Conservation (phyloP, 306 rosid species). For the Rubus parviflorus region DNA sequence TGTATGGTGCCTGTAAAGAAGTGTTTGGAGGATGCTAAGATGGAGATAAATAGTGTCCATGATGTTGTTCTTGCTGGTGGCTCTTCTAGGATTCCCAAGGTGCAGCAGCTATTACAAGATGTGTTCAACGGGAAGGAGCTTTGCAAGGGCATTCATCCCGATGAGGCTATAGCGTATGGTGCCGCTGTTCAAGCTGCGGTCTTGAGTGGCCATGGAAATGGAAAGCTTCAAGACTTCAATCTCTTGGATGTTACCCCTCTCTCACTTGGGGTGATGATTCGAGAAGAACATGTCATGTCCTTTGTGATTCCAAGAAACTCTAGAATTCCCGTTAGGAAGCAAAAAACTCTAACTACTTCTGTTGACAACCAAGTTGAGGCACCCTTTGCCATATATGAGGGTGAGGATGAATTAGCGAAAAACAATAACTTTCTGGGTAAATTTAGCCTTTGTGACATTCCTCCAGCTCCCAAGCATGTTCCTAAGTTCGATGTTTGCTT, state of each 20-base stretch:
- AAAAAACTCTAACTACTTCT: no score
- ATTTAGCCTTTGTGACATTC: no score
- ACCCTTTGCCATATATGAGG: no score
- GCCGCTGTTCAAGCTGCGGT: conserved; percentile 7
- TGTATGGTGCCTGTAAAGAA: background rate
- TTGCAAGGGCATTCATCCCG: background rate
- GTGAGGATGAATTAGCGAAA: no score
- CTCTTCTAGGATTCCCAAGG: conserved; percentile 7
- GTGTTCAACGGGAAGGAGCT: background rate
- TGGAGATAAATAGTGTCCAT: background rate
- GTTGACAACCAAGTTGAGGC: no score
- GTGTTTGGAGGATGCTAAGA: conserved; percentile 5
- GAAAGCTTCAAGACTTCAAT: background rate
- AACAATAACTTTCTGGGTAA: no score
- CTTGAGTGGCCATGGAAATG: conserved; percentile 3
- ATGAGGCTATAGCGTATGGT: background rate
- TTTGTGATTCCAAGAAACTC: no score
- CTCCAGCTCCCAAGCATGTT: no score
- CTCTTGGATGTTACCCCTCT: background rate
- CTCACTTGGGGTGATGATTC: background rate
- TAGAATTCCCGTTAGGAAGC: no score
- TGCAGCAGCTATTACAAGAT: background rate
- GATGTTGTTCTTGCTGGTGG: conserved; percentile 9
- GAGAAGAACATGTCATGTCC: no score
- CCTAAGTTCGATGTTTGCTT: no score